phyloP scores from a whole-genome alignment of 306 rosid species.

The Vigna nakashimae region DNA sequence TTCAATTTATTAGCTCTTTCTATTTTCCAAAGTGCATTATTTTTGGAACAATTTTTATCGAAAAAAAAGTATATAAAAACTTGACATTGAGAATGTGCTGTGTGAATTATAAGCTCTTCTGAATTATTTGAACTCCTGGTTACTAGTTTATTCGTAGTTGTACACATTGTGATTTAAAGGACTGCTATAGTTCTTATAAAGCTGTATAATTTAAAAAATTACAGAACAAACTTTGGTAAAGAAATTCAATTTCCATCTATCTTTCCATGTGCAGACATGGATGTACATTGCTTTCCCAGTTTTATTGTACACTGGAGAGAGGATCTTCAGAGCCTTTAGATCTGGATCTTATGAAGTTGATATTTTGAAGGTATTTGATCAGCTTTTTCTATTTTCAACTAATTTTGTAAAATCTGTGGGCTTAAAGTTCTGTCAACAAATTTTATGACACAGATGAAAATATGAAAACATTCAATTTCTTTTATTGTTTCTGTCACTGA shows the following conservation, averaged over 20 bases:
- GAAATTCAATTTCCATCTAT: neutral
- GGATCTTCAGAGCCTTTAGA: conserved; percentile 79
- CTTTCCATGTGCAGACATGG: conserved; percentile 73
- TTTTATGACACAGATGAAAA: neutral
- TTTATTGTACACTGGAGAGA: conserved; percentile 70
- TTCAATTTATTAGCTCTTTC: neutral
- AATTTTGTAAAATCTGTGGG: neutral
- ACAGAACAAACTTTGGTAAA: neutral
- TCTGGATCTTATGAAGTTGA: conserved; percentile 75
- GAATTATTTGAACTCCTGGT: neutral
- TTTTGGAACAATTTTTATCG: neutral
- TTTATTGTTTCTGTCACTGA: conserved; percentile 20
- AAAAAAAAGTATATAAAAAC: neutral
- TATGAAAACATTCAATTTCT: neutral
- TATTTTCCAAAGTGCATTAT: neutral
- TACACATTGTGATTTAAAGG: neutral
- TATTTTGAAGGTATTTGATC: conserved; percentile 70
- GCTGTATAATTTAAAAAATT: conserved; percentile 10
- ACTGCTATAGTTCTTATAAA: neutral
- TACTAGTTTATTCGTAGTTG: neutral
- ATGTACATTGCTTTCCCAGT: conserved; percentile 85
- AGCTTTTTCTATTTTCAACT: conserved; percentile 13
- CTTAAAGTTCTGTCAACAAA: neutral
- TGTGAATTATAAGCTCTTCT: neutral
- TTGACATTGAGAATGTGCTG: neutral